Base-by-base conservation (phyloP, 306 rosid genomes). In the Styphnolobium japonicum region DNA sequence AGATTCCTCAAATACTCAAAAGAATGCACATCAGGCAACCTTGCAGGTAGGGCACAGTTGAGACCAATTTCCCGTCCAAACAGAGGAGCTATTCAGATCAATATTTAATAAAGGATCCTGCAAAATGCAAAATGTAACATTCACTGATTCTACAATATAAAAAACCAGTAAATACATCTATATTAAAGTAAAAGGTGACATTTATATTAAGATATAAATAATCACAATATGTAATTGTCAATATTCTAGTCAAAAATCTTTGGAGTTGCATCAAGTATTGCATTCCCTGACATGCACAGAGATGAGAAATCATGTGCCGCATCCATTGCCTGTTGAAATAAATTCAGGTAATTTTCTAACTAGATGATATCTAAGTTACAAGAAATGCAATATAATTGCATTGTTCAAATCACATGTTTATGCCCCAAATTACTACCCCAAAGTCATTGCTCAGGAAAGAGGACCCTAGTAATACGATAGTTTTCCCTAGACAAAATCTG, bases 11-110 rank as follows among this genome's bases (percentile, higher is more conserved):
- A 56, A 58, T 58, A 49, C 61, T 42, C 75, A 66, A 74, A 75
- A 71, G 71, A 77, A 53, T 86, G 57, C 76, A 78, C 29, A 67
- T 46, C 14, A 52, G 69, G 72, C 51, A 75, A 95, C 98, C 98
- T 92, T 95, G 97, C 98, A 92, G 70, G 98, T 91, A 62, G 97
- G 98, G 70, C 98, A 92, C 75, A 95, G 92, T 82, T 95, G 98
- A 82, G 98, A 95, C 98, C 98, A 95, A 81, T 95, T 92, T 81
- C 98, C 98, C 53, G 53, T 76, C 98, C 96, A 95, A 57, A 87
- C 89, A 29, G 95, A 79, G 77, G 98, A 87, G 65, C 75, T 86
- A 85, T 90, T 90, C 80, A 88, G 79, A 77, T 92, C 97, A 77
- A 95, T 92, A 74, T 89, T 88, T 89, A 90, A 86, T 67, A 93